phyloP scores from a whole-genome alignment of 2,329 filamentous ascomycete species.

The Alternaria triticina region DNA sequence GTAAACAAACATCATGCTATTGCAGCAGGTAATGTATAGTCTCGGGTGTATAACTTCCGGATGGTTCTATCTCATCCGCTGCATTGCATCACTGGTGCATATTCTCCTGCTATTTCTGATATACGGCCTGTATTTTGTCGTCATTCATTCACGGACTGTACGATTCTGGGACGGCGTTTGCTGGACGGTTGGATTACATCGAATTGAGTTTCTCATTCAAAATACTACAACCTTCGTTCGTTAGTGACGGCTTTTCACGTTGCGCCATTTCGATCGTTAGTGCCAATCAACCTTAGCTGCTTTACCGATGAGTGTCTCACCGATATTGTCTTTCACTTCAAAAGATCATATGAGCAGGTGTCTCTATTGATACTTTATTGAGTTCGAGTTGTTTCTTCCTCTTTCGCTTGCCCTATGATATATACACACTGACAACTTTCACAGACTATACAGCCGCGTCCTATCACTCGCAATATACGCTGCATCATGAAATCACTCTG shows the following conservation, averaged over 20 bases:
- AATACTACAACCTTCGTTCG: background rate
- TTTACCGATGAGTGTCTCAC: background rate
- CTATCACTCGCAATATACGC: background rate
- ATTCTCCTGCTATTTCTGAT: slow-evolving; percentile 8
- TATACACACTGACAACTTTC: background rate
- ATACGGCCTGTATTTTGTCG: background rate
- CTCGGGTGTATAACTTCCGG: slow-evolving; percentile 22
- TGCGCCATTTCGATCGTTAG: background rate
- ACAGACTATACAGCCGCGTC: background rate
- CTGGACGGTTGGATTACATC: slow-evolving; percentile 28
- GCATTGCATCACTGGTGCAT: slow-evolving; percentile 30
- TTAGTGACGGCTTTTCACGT: background rate
- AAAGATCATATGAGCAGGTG: background rate
- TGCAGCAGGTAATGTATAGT: slow-evolving; percentile 45
- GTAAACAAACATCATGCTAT: slow-evolving; percentile 20
- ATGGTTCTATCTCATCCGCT: slow-evolving; percentile 22
- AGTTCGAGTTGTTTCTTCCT: background rate
- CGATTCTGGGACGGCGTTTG: slow-evolving; percentile 29
- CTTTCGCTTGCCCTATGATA: background rate
- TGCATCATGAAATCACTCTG: slow-evolving; percentile 9
- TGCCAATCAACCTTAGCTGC: background rate
- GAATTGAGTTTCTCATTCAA: slow-evolving; percentile 22
- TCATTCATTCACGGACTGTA: slow-evolving; percentile 35
- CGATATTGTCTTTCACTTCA: background rate
- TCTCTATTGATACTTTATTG: background rate